These are phyloP conservation scores for Boletus rubropictus DNA, from an alignment of 768 basidiomycete genomes.

Conservation along the genomic window DNA sequence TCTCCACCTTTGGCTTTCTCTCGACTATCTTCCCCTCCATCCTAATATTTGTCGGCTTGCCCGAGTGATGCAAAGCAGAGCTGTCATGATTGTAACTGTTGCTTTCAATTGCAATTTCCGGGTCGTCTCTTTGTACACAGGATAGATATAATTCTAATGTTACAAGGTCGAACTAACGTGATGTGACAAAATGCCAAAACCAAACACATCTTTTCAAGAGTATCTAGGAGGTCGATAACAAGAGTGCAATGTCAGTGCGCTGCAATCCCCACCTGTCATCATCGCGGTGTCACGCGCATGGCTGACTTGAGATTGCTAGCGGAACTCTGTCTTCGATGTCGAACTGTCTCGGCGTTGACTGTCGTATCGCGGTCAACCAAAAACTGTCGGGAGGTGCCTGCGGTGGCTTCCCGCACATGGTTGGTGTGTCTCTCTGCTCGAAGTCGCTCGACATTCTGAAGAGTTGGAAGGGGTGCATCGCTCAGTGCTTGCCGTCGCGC, in stretches of 20 bases:
- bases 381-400: constrained; percentile 20
- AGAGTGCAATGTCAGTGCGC: not conserved
- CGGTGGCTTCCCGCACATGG: constrained; percentile 19
- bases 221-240: constrained; percentile 2
- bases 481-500: constrained; percentile 15
- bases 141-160: constrained; percentile 15
- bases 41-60: constrained; percentile 20
- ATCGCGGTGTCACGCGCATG: constrained; percentile 33
- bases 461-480: constrained; percentile 11
- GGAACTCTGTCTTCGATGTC: constrained; percentile 29
- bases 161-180: constrained; percentile 18
- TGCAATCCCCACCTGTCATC: constrained; percentile 3
- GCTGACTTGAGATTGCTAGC: constrained; percentile 33
- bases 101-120: constrained; percentile 14
- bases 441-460: constrained; percentile 21
- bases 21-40: constrained; percentile 15
- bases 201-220: constrained; percentile 10
- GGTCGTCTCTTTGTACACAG: constrained; percentile 11
- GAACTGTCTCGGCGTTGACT: constrained; percentile 24
- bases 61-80: constrained; percentile 22
- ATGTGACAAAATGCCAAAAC: not conserved
- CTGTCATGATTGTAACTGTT: constrained; percentile 26
- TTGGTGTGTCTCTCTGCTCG: constrained; percentile 27
- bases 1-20: constrained; percentile 20
- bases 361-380: constrained; percentile 28